Conservation (phyloP, 2,329 filamentous ascomycete species). For the Xylogone sp. region DNA sequence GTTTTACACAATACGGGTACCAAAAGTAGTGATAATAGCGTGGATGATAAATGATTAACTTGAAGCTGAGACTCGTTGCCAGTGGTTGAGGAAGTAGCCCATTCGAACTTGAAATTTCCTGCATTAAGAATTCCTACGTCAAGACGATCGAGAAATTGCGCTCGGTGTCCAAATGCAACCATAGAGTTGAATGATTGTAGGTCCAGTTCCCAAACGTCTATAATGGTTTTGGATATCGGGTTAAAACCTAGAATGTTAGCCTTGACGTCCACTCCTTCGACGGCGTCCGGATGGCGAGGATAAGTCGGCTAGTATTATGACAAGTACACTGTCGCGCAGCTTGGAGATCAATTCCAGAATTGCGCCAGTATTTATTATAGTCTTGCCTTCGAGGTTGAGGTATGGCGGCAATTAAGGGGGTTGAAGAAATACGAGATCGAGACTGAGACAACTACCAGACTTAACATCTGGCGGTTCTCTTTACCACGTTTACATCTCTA, state of each 20-base stretch:
- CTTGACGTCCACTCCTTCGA: conserved; percentile 21
- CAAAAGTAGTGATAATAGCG: conserved; percentile 39
- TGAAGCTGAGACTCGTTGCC: conserved; percentile 39
- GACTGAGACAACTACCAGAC: too few species aligned
- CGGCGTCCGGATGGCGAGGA: conserved; percentile 33
- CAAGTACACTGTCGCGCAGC: conserved; percentile 31
- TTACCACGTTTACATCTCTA: too few species aligned
- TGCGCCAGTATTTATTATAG: conserved; percentile 34
- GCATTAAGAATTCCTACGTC: conserved; percentile 7
- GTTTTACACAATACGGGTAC: conserved; percentile 29
- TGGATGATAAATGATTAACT: conserved; percentile 38
- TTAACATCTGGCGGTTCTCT: too few species aligned
- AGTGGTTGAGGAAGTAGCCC: too few species aligned
- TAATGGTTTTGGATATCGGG: conserved; percentile 6
- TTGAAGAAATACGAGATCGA: too few species aligned
- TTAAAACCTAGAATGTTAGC: not conserved
- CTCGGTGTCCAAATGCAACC: conserved; percentile 1
- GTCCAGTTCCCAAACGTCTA: conserved; percentile 26
- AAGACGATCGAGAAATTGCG: conserved; percentile 1
- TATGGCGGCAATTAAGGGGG: too few species aligned
- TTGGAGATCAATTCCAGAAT: conserved; percentile 35
- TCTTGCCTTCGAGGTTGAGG: not conserved
- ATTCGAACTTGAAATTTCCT: conserved; percentile 2
- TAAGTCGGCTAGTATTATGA: conserved; percentile 30
- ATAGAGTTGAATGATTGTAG: conserved; percentile 1